Conservation (phyloP, 495 filamentous ascomycete species). For the Glarea lozoyensis region DNA sequence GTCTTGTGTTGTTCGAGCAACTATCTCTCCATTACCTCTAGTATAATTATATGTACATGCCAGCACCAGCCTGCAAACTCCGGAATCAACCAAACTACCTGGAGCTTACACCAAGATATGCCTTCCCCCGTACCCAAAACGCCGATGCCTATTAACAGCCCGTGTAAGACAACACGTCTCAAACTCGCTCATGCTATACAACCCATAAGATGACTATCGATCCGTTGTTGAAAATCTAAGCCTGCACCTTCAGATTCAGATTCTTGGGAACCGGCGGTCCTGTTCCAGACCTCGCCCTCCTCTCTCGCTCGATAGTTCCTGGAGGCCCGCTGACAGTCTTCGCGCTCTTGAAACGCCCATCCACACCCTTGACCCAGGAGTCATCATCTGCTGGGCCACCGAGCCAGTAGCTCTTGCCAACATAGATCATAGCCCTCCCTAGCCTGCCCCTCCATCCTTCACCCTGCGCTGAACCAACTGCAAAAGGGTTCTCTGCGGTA, state of each 20-base stretch:
- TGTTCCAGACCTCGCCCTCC: constrained; percentile 59
- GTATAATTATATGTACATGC: background rate
- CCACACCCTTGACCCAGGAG: constrained; percentile 50
- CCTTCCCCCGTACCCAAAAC: background rate
- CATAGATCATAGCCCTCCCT: constrained; percentile 61
- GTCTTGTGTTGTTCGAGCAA: too few species aligned
- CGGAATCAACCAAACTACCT: too few species aligned
- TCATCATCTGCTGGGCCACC: constrained; percentile 43
- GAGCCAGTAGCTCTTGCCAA: constrained; percentile 71
- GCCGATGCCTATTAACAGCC: background rate
- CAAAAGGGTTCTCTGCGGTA: constrained; percentile 63
- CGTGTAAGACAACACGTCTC: background rate
- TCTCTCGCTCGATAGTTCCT: constrained; percentile 55
- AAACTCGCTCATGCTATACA: background rate
- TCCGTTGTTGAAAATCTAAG: too few species aligned
- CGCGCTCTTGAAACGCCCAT: constrained; percentile 43
- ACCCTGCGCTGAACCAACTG: constrained; percentile 53
- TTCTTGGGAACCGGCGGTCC: constrained; percentile 41
- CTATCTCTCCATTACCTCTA: background rate
- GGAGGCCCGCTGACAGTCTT: constrained; percentile 23
- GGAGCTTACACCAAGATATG: background rate
- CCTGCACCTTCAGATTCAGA: too few species aligned
- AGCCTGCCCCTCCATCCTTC: constrained; percentile 68
- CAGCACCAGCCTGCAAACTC: background rate
- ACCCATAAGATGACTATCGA: too few species aligned